Evolutionary conservation across 495 filamentous ascomycete genomes (phyloP).

Genomic region (Ascobolus immersus): DNA sequence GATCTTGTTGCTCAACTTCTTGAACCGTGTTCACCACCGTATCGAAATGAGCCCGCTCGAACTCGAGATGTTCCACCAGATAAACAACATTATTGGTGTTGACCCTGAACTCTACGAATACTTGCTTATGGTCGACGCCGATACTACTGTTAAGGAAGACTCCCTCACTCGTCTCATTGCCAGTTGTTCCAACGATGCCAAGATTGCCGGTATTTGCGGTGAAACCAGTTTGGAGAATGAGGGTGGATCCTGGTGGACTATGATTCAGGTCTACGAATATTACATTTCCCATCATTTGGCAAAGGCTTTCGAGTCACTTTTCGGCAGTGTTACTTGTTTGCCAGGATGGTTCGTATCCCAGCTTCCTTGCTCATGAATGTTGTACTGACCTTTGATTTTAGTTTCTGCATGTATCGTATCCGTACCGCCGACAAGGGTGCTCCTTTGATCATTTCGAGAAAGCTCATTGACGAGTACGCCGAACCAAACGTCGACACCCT

Average conservation of each 20-base stretch:
- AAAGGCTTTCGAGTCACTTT: slow-evolving; percentile 87
- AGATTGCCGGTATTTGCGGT: slow-evolving; percentile 91
- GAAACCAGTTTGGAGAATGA: slow-evolving; percentile 94
- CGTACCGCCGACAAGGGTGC: slow-evolving; percentile 77
- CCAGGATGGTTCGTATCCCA: slow-evolving; percentile 65
- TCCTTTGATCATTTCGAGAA: slow-evolving; percentile 74
- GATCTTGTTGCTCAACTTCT: slow-evolving; percentile 59
- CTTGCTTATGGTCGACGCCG: slow-evolving; percentile 88
- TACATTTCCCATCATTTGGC: slow-evolving; percentile 85
- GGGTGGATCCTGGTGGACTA: slow-evolving; percentile 87
- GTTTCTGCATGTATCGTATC: slow-evolving; percentile 97
- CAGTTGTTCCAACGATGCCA: slow-evolving; percentile 76
- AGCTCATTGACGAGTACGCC: slow-evolving; percentile 64
- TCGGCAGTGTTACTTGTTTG: slow-evolving; percentile 89
- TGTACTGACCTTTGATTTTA: slow-evolving; percentile 21
- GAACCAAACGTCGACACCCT: slow-evolving; percentile 76
- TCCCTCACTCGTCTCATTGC: slow-evolving; percentile 79
- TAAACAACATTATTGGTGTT: slow-evolving; percentile 96
- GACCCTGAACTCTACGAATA: slow-evolving; percentile 96
- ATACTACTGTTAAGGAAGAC: slow-evolving; percentile 85
- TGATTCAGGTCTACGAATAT: slow-evolving; percentile 99
- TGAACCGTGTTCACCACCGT: slow-evolving; percentile 91
- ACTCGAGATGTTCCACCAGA: slow-evolving; percentile 93
- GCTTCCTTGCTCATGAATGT: neutral
- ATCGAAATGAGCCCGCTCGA: slow-evolving; percentile 84